Evolutionary conservation across 1,139 yeast species (phyloP), one percentile per base, ranked within the genome.

Genomic region (Protomyces lactucae-debilis): DNA sequence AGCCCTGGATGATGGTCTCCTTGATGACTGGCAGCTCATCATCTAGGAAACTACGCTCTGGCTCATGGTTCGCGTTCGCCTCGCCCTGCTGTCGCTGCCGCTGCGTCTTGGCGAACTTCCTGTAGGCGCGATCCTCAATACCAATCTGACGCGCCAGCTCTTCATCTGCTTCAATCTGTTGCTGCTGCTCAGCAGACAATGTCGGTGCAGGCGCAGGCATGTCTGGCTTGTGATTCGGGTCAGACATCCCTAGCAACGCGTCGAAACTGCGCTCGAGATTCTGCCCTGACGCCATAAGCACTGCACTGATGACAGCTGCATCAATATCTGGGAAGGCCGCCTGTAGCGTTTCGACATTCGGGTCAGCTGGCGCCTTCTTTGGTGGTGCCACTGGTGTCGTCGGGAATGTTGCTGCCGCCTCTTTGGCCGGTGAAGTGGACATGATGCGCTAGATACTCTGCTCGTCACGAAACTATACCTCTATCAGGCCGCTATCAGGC

Each of bases 271-370:
- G 85, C 70, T 90, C 97, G 40, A 89, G 76, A 56, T 83, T 80
- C 32, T 96, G 96, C 60, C 82, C 84, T 18, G 96, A 85, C 1
- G 98, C 98, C 72, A 93, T 88, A 66, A 91, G 79, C 1, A 89
- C 87, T 32, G 96, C 92, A 57, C 86, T 83, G 68, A 90, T 80
- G 68, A 85, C 82, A 68, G 85, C 83, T 46, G 83, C 87, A 61
- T 89, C 96, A 36, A 83, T 77, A 25, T 78, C 77, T 0, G 98
- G 97, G 74, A 91, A 91, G 1, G 97, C 97, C 28, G 88, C 95
- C 71, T 82, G 80, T 3, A 59, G 45, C n/a, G 54, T 52, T 6
- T 55, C 63, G 32, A 59, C 57, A 23, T 59, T 52, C 9, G 63
- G 63, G 45, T 59, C 52, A 16, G 43, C 63, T 18, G 52, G 63